A percentile compares a stretch with the other conserved stretches of the same genome.
Conservation (phyloP, 257 asterid genomes). For the Forsythia suspensa region DNA sequence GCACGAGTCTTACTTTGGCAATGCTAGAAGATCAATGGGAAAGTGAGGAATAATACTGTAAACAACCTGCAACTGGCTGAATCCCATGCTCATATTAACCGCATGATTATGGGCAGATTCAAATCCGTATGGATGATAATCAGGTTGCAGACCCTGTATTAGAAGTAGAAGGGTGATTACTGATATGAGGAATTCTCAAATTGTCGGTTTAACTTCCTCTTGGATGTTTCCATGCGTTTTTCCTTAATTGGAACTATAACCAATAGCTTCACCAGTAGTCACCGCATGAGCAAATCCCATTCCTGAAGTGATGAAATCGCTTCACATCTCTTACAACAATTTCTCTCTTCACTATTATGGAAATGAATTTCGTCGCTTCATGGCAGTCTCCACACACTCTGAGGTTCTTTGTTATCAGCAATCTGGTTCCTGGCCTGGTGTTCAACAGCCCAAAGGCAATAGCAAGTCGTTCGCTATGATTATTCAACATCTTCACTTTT, state of each 20-base stretch:
- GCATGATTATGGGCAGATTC: no score
- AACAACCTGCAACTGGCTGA: no score
- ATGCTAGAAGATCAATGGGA: no score
- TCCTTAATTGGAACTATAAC: neutral
- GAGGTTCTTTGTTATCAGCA: constrained; percentile 60
- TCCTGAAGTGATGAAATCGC: constrained; percentile 64
- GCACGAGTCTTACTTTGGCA: no score
- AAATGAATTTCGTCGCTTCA: constrained; percentile 42
- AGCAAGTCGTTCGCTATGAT: constrained; percentile 70
- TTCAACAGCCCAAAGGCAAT: constrained; percentile 61
- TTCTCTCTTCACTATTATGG: constrained; percentile 36
- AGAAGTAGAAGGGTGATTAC: no score
- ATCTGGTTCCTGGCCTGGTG: constrained; percentile 44
- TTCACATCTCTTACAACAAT: constrained; percentile 44
- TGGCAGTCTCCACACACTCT: constrained; percentile 69
- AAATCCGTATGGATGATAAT: no score
- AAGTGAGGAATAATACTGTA: no score
- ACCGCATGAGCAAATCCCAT: constrained; percentile 58
- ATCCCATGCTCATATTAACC: no score
- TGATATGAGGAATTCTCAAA: no score
- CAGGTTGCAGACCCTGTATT: no score
- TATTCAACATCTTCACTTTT: constrained; percentile 52
- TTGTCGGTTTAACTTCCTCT: neutral
- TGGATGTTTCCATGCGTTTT: neutral
- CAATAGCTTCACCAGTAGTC: constrained; percentile 50